These are phyloP conservation scores for Fusarium sp. DNA, from an alignment of 2,329 filamentous ascomycete genomes.

Conservation along the genomic window DNA sequence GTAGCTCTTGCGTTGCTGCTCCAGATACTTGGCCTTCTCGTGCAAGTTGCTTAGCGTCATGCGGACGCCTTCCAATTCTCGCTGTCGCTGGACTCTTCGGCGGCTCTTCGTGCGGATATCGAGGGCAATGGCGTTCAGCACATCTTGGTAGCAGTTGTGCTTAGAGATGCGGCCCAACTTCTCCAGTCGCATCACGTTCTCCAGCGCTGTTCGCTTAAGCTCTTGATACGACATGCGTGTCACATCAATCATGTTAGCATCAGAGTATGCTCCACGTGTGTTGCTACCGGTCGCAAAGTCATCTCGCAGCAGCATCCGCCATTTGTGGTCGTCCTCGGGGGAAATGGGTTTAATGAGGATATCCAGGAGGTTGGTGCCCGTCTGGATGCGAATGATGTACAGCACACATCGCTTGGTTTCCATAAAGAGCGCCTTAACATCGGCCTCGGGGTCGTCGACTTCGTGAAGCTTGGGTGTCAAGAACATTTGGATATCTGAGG, in stretches of 20 bases:
- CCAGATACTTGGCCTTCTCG: constrained; percentile 91
- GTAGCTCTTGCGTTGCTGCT: constrained; percentile 96
- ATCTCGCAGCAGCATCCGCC: constrained; percentile 85
- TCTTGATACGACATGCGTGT: constrained; percentile 92
- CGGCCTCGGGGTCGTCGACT: constrained; percentile 91
- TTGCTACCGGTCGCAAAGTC: constrained; percentile 80
- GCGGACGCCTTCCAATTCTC: constrained; percentile 88
- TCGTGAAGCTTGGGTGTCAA: constrained; percentile 92
- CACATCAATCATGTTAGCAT: constrained; percentile 89
- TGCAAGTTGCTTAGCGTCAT: constrained; percentile 82
- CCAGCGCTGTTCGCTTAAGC: constrained; percentile 91
- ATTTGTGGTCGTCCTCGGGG: constrained; percentile 90
- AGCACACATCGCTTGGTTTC: constrained; percentile 97
- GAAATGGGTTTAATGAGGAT: constrained; percentile 93
- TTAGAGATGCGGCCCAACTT: constrained; percentile 89
- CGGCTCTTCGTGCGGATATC: constrained; percentile 98
- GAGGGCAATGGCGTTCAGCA: constrained; percentile 96
- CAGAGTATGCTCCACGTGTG: constrained; percentile 89
- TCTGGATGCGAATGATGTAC: constrained; percentile 98
- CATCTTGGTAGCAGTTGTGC: constrained; percentile 94
- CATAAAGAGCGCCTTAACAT: constrained; percentile 94
- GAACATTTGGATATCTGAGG: constrained; percentile 91
- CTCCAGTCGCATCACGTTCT: constrained; percentile 94
- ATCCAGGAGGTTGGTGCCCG: constrained; percentile 91
- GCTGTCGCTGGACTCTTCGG: constrained; percentile 89